Evolutionary conservation across 2,329 filamentous ascomycete species (phyloP), one percentile per base, ranked within the genome.

Genomic region (Cyclaneusma minus): DNA sequence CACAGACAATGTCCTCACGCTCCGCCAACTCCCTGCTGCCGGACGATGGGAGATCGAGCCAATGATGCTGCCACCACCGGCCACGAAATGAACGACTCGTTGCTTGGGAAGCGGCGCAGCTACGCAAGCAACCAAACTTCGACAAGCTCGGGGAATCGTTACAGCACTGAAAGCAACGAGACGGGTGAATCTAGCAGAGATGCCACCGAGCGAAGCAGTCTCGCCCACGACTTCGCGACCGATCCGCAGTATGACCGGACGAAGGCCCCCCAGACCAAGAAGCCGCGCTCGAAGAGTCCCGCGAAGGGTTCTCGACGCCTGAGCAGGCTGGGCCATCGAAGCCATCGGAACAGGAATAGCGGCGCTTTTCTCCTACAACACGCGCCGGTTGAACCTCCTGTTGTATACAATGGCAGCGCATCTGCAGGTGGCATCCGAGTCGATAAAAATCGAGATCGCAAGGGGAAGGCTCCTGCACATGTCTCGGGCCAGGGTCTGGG

Each of bases 101-200:
- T n/a, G n/a, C n/a, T n/a, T n/a, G n/a, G n/a, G n/a, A n/a, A n/a
- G n/a, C n/a, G n/a, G n/a, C n/a, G n/a, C n/a, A n/a, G n/a, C n/a
- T n/a, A n/a, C n/a, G n/a, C n/a, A n/a, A n/a, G n/a, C n/a, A n/a
- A n/a, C n/a, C n/a, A n/a, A n/a, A 36, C 35, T 3, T 38, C 35
- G 10, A 36, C 36, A 6, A 39, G 34, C 17, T 32, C 33, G 2
- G 33, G 24, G 5, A 30, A 33, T 41, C 45, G 35, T 43, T 48
- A 24, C 25, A 53, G 51, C 35, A 38, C 44, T 33, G 44, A 38
- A 8, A 55, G 52, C 38, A 50, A 56, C 38, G 58, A 61, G 22
- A 51, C 50, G 6, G 56, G 54, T 34, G 58, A 60, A 37, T 54
- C 60, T 28, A 64, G 55, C 34, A 43, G 41, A 9, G 36, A 45